These are phyloP conservation scores for Mycena sp. DNA, from an alignment of 1,284 basidiomycete genomes.

Conservation along the genomic window DNA sequence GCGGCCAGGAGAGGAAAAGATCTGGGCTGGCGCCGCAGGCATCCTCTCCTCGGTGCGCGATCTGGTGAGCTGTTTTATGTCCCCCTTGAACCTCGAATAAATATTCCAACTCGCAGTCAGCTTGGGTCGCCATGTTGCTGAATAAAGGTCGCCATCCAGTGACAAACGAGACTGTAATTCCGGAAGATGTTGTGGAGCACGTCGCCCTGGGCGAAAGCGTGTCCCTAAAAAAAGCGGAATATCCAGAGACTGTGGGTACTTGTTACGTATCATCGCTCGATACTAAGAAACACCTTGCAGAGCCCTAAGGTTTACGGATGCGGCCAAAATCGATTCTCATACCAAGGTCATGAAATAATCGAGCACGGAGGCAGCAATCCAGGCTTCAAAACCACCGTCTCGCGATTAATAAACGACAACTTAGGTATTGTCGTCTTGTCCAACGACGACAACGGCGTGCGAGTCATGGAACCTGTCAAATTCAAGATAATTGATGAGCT, in stretches of 20 bases:
- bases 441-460: conserved; percentile 50
- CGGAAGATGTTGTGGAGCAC: conserved; percentile 46
- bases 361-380: conserved; percentile 52
- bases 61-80: conserved; percentile 39
- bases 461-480: conserved; percentile 44
- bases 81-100: background rate
- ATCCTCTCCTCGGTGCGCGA: conserved; percentile 51
- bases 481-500: conserved; percentile 47
- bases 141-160: conserved; percentile 52
- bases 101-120: conserved; percentile 38
- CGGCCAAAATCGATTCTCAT: conserved; percentile 50
- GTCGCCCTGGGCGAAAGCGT: conserved; percentile 49
- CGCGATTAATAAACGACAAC: conserved; percentile 48
- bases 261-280: background rate
- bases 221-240: conserved; percentile 41
- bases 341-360: conserved; percentile 52
- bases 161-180: conserved; percentile 52
- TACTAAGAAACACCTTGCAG: conserved; percentile 21
- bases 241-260: conserved; percentile 43
- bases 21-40: conserved; percentile 55
- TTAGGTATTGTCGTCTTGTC: conserved; percentile 53
- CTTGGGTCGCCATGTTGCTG: conserved; percentile 55
- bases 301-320: conserved; percentile 51
- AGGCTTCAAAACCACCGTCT: conserved; percentile 52
- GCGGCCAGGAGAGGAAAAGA: conserved; percentile 45